These are phyloP conservation scores for Stipa capillata DNA, from an alignment of 176 grass and related monocot genomes.

Conservation along the genomic window DNA sequence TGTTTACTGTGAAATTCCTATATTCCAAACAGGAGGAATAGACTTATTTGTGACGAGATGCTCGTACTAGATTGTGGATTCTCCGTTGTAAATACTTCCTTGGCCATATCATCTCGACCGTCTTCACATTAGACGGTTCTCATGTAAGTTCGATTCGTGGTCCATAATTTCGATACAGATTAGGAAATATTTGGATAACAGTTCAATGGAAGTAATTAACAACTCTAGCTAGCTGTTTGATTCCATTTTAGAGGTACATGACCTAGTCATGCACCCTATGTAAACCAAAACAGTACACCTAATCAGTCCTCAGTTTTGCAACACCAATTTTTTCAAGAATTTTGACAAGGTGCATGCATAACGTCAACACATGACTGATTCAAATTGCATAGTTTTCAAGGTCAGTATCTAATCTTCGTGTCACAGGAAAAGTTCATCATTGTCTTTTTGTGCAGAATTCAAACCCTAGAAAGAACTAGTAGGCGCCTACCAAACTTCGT, in stretches of 20 bases:
- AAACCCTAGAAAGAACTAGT: too few relatives aligned
- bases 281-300: neutral
- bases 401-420: neutral
- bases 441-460: too few relatives aligned
- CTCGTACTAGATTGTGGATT: too few relatives aligned
- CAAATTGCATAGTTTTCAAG: neutral
- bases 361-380: conserved; percentile 12
- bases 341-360: neutral
- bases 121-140: neutral
- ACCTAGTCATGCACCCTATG: neutral
- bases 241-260: neutral
- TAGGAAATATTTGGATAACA: neutral
- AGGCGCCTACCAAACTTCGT: too few relatives aligned
- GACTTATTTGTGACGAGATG: too few relatives aligned
- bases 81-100: too few relatives aligned
- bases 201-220: neutral
- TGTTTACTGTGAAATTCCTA: too few relatives aligned
- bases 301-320: neutral
- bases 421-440: conserved; percentile 24
- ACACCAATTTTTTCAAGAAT: neutral
- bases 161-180: neutral
- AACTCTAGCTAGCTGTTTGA: neutral
- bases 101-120: neutral
- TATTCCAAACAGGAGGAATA: too few relatives aligned
- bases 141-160: neutral